Evolutionary conservation across 352 stramenopile species (phyloP).

Genomic region (Globisporangium polare): DNA sequence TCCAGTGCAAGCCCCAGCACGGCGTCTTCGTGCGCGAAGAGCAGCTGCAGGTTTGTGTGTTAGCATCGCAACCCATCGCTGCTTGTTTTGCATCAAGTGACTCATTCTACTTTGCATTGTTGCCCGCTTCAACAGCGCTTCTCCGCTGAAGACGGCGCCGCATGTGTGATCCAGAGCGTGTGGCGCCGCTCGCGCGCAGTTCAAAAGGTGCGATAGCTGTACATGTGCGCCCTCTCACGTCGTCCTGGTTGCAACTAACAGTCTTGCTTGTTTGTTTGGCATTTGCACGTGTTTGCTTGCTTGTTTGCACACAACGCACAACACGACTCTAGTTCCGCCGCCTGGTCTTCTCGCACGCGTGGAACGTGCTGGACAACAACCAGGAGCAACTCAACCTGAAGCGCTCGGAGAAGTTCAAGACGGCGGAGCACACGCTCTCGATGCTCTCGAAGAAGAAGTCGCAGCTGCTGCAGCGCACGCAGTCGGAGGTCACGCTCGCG

Average conservation of each 20-base stretch:
- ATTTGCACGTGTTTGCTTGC: background rate
- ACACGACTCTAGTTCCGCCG: conserved; percentile 53
- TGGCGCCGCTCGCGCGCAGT: conserved; percentile 67
- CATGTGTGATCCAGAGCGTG: conserved; percentile 71
- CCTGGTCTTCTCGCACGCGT: conserved; percentile 78
- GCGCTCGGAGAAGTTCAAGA: conserved; percentile 82
- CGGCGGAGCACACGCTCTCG: conserved; percentile 73
- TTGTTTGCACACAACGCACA: background rate
- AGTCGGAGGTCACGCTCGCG: conserved; percentile 52
- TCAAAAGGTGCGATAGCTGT: conserved; percentile 46
- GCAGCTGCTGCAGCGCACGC: conserved; percentile 29
- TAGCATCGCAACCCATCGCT: background rate
- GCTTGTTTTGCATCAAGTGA: background rate
- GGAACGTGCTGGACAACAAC: conserved; percentile 89
- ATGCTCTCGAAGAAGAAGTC: conserved; percentile 64
- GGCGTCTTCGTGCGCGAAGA: conserved; percentile 85
- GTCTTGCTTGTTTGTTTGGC: background rate
- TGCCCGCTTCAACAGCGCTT: conserved; percentile 46
- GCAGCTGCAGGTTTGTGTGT: conserved; percentile 47
- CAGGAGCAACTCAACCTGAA: conserved; percentile 89
- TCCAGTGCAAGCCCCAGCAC: conserved; percentile 79
- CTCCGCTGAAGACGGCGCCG: conserved; percentile 65
- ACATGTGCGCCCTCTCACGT: background rate
- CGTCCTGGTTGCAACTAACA: background rate
- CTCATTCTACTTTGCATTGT: background rate